These are phyloP conservation scores for Yamadazyma atmosphaerica DNA, from an alignment of 1,139 yeast species.

Conservation along the genomic window DNA sequence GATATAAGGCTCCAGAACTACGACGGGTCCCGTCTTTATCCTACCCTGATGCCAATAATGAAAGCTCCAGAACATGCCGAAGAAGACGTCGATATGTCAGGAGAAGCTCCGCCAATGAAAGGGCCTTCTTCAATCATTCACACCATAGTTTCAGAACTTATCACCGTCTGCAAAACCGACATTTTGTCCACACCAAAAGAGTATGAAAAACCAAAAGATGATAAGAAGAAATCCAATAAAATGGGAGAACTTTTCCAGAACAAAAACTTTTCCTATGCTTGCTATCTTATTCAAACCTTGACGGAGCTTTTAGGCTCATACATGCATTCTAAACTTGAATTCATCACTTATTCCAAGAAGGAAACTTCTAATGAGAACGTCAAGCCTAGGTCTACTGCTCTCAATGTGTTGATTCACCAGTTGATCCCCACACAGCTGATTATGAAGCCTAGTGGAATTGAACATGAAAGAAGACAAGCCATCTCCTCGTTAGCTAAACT, in stretches of 20 bases:
- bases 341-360: constrained; percentile 73
- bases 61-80: constrained; percentile 13
- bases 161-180: constrained; percentile 53
- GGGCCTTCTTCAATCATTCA: constrained; percentile 62
- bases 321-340: constrained; percentile 78
- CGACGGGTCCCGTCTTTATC: constrained; percentile 27
- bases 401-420: constrained; percentile 77
- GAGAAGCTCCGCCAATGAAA: constrained; percentile 20
- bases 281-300: constrained; percentile 66
- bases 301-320: constrained; percentile 78
- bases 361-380: constrained; percentile 26
- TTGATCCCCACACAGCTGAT: constrained; percentile 59
- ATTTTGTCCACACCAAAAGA: constrained; percentile 42
- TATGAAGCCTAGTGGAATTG: constrained; percentile 27
- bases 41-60: constrained; percentile 19
- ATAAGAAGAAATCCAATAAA: constrained; percentile 20
- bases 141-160: constrained; percentile 62
- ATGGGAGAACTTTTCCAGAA: constrained; percentile 38
- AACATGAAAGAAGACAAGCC: constrained; percentile 40
- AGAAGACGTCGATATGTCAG: constrained; percentile 40
- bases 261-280: constrained; percentile 58
- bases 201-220: constrained; percentile 11
- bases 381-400: constrained; percentile 71
- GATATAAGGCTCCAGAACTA: constrained; percentile 51
- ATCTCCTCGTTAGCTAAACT: constrained; percentile 53